These are phyloP conservation scores for Claviceps cyperi DNA, from an alignment of 2,329 filamentous ascomycete genomes.

Conservation along the genomic window DNA sequence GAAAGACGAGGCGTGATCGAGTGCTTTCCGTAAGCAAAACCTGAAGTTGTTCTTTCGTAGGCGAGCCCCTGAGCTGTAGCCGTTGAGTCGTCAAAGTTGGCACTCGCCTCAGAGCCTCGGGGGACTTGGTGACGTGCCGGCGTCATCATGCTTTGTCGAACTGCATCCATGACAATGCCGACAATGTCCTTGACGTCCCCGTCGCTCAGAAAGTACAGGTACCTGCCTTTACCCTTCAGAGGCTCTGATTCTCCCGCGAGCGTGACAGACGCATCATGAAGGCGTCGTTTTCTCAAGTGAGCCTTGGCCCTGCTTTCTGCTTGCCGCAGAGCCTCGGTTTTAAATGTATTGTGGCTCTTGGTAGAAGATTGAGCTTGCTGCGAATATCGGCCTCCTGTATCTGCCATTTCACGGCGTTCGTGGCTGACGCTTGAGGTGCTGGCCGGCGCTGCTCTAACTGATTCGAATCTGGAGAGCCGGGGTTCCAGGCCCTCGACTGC, in stretches of 20 bases:
- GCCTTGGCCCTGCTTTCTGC: constrained; percentile 2
- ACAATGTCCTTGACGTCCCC: constrained; percentile 6
- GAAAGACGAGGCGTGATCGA: constrained; percentile 13
- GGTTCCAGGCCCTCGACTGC: not conserved
- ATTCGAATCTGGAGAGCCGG: not conserved
- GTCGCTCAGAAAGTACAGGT: constrained; percentile 8
- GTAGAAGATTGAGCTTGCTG: not conserved
- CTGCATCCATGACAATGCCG: constrained; percentile 2
- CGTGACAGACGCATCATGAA: not conserved
- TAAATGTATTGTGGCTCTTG: not conserved
- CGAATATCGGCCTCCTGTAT: not conserved
- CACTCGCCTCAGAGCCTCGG: not conserved
- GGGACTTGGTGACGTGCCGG: not conserved
- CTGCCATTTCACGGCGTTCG: not conserved
- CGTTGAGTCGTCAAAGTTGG: not conserved
- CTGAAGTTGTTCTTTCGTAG: constrained; percentile 4
- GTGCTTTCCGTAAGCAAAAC: constrained; percentile 10
- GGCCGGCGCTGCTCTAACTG: not conserved
- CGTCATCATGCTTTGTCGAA: not conserved
- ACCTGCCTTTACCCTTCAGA: not conserved
- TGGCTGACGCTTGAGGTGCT: not conserved
- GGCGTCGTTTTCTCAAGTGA: constrained; percentile 2
- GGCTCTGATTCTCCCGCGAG: not conserved
- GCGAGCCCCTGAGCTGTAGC: too few relatives aligned
- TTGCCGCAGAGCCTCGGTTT: not conserved